Percentiles rank a stretch among this genome's conserved stretches.
Conservation (phyloP, 2,329 filamentous ascomycete genomes). For the Pestalotiopsis sp. region DNA sequence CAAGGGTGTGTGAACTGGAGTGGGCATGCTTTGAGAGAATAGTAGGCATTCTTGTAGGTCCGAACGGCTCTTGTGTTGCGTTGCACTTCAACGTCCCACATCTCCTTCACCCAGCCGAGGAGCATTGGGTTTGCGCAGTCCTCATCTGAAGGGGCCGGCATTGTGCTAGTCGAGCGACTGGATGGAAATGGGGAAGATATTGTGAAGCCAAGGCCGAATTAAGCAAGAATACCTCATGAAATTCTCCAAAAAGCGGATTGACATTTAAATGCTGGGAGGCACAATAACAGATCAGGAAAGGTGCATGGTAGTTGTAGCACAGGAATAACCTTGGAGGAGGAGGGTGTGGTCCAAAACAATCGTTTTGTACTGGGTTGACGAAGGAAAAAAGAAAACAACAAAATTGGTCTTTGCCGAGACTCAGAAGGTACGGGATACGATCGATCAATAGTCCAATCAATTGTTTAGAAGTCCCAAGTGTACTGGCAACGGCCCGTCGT, state of each 20-base stretch:
- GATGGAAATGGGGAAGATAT: background rate
- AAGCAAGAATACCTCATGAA: background rate
- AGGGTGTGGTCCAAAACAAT: too few species aligned
- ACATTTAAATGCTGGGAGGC: too few species aligned
- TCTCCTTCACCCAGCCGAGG: constrained; percentile 75
- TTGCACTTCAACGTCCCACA: constrained; percentile 70
- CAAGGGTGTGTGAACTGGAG: constrained; percentile 71
- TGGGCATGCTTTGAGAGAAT: constrained; percentile 76
- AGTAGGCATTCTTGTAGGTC: constrained; percentile 76
- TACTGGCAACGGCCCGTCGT: background rate
- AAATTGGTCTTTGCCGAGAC: too few species aligned
- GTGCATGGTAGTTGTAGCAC: too few species aligned
- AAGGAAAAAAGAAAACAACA: too few species aligned
- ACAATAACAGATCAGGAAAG: too few species aligned
- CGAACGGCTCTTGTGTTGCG: constrained; percentile 70
- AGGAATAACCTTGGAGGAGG: too few species aligned
- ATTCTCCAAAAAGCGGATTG: background rate
- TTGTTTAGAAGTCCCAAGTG: too few species aligned
- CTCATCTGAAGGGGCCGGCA: constrained; percentile 24
- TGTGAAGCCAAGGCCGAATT: background rate
- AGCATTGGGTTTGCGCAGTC: constrained; percentile 70
- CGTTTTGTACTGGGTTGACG: too few species aligned
- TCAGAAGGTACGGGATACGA: background rate
- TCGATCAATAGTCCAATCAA: background rate
- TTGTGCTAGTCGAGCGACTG: background rate